Evolutionary conservation across 2,329 filamentous ascomycete genomes (phyloP), one percentile per base, ranked within the genome.

Genomic region (Polytolypa hystricis): DNA sequence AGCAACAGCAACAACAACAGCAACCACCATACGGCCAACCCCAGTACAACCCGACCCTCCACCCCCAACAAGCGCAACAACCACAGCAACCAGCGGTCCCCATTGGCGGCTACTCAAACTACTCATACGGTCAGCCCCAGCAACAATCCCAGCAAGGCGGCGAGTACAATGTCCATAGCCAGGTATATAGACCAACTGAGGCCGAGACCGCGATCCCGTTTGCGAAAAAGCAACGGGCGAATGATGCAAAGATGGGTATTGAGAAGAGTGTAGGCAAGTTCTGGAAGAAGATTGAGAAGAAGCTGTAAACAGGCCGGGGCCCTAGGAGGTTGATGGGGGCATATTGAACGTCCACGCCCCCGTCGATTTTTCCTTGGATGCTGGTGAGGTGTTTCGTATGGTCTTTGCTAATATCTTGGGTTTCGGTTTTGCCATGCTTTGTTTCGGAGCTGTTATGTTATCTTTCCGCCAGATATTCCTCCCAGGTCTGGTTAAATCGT

Each of bases 111-210:
- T 65, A 64, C 44, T 59, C 61, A 7, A 55, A 56, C 27, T 65
- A 61, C 42, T 54, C 58, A 9, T 66, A 67, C 45, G 54, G 51
- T n/a, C 56, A 60, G 30, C 42, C 52, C 4, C 51, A 49, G 10
- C 44, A 43, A 16, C 43, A 46, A 17, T 16, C 14, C 17, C 17
- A 21, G 15, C 31, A 27, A 12, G 5, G 37, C 21, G 28, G 41
- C 35, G 39, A 44, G 1, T 67, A 66, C 39, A 57, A 62, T 41
- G 48, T 68, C 7, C 66, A 69, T 46, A 58, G 48, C 27, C 66
- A 68, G 42, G 47, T 67, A 10, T 69, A 68, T 39, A 50, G 60
- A 33, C 65, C 65, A 1, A 66, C 65, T 0, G 60, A 65, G 35
- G 51, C 51, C 11, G 65, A 69, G 42, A 55, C 55, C 9, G 47